A percentile compares a stretch with the other conserved stretches of the same genome.
These are phyloP conservation scores for Blastobotrys attinorum DNA, from an alignment of 805 yeast species.

Conservation along the genomic window DNA sequence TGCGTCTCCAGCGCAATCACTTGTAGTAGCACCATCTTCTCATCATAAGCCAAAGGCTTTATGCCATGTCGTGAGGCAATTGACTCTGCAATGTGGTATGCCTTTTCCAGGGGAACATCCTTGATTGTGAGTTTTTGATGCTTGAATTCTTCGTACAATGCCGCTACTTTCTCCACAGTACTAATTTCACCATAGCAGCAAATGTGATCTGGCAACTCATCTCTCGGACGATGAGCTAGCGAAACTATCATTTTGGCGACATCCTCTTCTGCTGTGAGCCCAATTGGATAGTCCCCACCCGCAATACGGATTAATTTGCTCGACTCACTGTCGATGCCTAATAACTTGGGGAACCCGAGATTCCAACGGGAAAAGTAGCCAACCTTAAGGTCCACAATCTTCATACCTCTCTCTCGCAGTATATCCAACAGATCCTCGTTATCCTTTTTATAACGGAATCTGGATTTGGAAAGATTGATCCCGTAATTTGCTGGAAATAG, in stretches of 20 bases:
- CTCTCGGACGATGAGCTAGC: not conserved
- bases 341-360: not conserved
- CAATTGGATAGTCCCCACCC: not conserved
- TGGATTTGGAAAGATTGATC: no score
- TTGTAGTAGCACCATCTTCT: not conserved
- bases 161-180: constrained; percentile 2
- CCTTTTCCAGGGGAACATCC: not conserved
- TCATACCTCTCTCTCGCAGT: constrained; percentile 2
- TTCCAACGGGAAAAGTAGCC: constrained; percentile 5
- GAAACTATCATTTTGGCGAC: not conserved
- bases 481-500: constrained; percentile 57
- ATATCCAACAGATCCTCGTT: not conserved
- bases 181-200: no score
- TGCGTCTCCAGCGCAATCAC: no score
- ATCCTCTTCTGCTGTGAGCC: not conserved
- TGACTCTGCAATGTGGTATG: not conserved
- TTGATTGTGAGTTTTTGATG: not conserved
- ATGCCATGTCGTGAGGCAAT: not conserved
- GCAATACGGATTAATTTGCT: not conserved
- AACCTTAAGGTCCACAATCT: not conserved
- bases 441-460: constrained; percentile 23
- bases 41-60: not conserved
- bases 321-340: constrained; percentile 4
- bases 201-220: constrained; percentile 4
- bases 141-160: constrained; percentile 2